Base-by-base conservation (phyloP, 345 rosid species). In the Murraya koenigii region DNA sequence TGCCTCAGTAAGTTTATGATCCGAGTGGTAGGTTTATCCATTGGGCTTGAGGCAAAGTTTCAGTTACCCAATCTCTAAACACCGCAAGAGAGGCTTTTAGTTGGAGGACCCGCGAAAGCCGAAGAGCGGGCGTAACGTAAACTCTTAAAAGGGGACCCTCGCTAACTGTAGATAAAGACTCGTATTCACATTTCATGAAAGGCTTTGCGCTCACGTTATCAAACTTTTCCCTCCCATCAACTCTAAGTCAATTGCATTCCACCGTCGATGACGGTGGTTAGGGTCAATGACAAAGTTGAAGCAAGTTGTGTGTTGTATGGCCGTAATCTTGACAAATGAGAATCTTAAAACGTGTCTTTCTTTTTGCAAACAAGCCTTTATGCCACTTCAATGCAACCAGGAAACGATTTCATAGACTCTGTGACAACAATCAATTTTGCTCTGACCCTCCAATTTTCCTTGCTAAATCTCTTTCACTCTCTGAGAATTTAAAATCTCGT, bases 401-500 rank as follows among this genome's bases (percentile, higher is more conserved):
- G 6, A 49, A 49, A 49, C 55, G 20, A 13, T 15, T 49, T 49
- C 55, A 49, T 49, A 14, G 6, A 13, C 55, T 49, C 55, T 49
- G 55, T 49, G 20, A 9, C 10, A 10, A 2, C 4, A 41, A 10
- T 41, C 47, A 41, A 2, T 44, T 11, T 44, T 44, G 30, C 30
- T 59, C 7, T 23, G 13, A 59, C 72, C 47, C 32, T 47, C 69
- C 82, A 30, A 39, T 38, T 75, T 58, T 80, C n/a, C 62, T 83
- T 9, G 61, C 75, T 1, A 59, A 58, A 11, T 72, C 82, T 7
- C 83, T 86, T 47, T 81, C 80, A 33, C 26, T 79, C 52, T 64
- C 82, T 14, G 23, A 66, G 64, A 55, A 65, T 62, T 66, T 78
- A 6, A 55, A 44, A 10, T 82, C 84, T 9, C 25, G 49, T 44